Conservation (phyloP, 2,329 filamentous ascomycete species). For the Rutstroemia sp. region DNA sequence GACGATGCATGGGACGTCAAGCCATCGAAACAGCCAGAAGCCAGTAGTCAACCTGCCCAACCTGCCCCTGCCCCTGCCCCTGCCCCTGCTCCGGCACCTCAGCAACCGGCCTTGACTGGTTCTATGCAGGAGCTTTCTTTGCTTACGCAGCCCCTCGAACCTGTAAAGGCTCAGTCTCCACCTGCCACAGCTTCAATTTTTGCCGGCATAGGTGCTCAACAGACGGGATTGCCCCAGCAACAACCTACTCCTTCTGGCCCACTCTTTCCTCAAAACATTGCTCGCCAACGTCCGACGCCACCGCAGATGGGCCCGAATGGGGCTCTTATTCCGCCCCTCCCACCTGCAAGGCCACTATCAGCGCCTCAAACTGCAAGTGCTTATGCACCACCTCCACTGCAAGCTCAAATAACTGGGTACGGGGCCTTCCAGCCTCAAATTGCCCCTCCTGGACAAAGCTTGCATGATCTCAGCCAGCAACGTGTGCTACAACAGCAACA, state of each 20-base stretch:
- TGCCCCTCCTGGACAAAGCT: conserved; percentile 67
- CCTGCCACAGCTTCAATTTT: conserved; percentile 56
- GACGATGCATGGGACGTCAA: conserved; percentile 98
- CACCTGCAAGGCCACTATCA: conserved; percentile 74
- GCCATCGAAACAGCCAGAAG: conserved; percentile 53
- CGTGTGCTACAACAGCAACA: conserved; percentile 57
- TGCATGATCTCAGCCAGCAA: conserved; percentile 52
- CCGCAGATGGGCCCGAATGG: conserved; percentile 53
- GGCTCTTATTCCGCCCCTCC: conserved; percentile 63
- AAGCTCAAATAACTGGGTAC: conserved; percentile 74
- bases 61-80: conserved; percentile 16
- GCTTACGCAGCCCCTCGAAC: conserved; percentile 51
- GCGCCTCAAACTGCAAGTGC: conserved; percentile 75
- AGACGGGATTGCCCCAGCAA: conserved; percentile 33
- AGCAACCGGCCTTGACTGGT: conserved; percentile 53
- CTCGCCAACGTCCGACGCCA: conserved; percentile 62
- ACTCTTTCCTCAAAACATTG: conserved; percentile 34
- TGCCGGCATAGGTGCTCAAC: conserved; percentile 40
- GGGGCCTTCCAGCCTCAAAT: conserved; percentile 47
- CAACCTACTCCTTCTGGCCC: conserved; percentile 13
- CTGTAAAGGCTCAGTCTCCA: conserved; percentile 36
- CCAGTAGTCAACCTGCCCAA: conserved; percentile 30
- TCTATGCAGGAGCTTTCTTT: conserved; percentile 63
- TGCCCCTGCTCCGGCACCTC: conserved; percentile 33
- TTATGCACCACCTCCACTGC: conserved; percentile 67